These are phyloP conservation scores for Ziziphus jujuba DNA, from an alignment of 306 rosid species.

Conservation along the genomic window DNA sequence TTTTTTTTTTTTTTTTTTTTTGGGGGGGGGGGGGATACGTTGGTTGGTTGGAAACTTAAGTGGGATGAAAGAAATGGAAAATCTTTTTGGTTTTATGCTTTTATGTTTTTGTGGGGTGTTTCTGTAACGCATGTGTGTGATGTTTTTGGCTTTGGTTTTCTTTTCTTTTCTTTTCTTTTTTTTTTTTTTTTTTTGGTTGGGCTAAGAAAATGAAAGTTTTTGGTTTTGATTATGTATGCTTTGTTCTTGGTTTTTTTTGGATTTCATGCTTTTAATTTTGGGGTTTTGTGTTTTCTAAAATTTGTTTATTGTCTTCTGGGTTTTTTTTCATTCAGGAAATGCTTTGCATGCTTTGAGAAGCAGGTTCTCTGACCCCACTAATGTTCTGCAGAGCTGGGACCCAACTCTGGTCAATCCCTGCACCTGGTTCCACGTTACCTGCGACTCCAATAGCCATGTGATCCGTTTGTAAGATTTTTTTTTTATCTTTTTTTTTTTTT, in stretches of 20 bases:
- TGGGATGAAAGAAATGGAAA: too few relatives aligned
- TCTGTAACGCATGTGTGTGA: too few relatives aligned
- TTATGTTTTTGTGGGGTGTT: too few relatives aligned
- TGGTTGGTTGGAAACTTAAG: too few relatives aligned
- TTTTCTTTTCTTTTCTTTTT: too few relatives aligned
- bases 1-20: not conserved
- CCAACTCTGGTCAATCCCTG: conserved; percentile 98
- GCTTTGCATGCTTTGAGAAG: conserved; percentile 80
- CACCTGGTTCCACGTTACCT: conserved; percentile 96
- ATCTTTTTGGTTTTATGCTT: too few relatives aligned
- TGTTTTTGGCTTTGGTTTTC: too few relatives aligned
- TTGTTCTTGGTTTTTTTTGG: conserved; percentile 4
- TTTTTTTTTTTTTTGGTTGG: too few relatives aligned
- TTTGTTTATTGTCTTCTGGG: not conserved
- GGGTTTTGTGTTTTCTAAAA: conserved; percentile 8
- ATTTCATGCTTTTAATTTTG: conserved; percentile 22
- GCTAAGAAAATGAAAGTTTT: not conserved
- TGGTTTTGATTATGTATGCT: not conserved
- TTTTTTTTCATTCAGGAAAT: conserved; percentile 47
- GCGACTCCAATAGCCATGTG: conserved; percentile 73
- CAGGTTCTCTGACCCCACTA: conserved; percentile 69
- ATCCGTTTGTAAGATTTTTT: conserved; percentile 65
- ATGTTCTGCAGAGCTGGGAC: conserved; percentile 96
- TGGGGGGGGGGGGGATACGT: too few relatives aligned
- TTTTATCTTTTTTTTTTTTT: not conserved